Percentiles rank a stretch among this genome's conserved stretches.
phyloP scores from a whole-genome alignment of 306 rosid species.

The Malus sieversii region DNA sequence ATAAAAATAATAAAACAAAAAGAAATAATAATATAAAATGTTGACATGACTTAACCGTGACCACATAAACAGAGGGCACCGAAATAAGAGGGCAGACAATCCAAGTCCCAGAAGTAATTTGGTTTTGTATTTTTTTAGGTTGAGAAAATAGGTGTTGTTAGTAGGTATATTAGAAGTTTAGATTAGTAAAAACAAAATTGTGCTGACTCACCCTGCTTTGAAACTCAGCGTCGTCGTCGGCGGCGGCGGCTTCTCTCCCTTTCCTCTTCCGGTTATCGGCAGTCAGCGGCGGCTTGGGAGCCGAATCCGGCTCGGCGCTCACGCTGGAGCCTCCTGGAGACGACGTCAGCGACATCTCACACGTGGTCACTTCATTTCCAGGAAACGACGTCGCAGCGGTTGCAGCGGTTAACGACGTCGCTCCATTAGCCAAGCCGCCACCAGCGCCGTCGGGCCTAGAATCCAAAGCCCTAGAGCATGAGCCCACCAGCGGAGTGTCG shows the following conservation, averaged over 20 bases:
- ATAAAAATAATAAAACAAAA: too few relatives aligned
- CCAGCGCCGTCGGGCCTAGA: constrained; percentile 17
- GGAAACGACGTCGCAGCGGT: background rate
- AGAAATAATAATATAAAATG: too few relatives aligned
- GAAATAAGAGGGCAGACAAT: too few relatives aligned
- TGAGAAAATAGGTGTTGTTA: too few relatives aligned
- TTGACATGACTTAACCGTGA: too few relatives aligned
- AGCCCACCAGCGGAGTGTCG: constrained; percentile 30
- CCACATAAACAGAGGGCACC: too few relatives aligned
- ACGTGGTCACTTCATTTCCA: constrained; percentile 26
- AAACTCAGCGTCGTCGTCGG: constrained; percentile 42
- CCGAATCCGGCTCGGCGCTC: constrained; percentile 22
- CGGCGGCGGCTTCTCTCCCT: constrained; percentile 33
- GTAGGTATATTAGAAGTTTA: too few relatives aligned
- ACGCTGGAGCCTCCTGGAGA: constrained; percentile 43
- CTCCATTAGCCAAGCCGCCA: constrained; percentile 4
- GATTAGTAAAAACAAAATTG: background rate
- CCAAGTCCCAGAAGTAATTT: too few relatives aligned
- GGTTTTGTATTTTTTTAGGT: too few relatives aligned
- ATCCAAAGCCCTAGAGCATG: constrained; percentile 6
- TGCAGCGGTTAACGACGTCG: background rate
- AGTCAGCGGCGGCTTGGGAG: constrained; percentile 11
- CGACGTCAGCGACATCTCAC: constrained; percentile 43
- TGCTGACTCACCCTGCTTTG: constrained; percentile 50
- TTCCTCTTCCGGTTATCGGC: constrained; percentile 57